Conservation (phyloP, 2,329 filamentous ascomycete species). For the Cryphonectria japonica region DNA sequence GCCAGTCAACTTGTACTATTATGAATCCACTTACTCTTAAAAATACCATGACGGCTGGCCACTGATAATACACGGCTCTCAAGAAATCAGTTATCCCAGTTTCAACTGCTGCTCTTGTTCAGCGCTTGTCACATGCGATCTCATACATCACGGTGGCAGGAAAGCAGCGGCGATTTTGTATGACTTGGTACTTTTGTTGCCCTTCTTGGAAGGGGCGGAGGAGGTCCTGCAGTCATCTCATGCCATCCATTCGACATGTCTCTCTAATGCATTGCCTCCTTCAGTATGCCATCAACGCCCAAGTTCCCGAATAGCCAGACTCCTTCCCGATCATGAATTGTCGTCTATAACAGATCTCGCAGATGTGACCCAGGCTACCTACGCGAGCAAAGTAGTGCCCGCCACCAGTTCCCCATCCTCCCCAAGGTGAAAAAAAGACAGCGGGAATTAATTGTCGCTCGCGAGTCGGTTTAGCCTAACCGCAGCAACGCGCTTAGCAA, state of each 20-base stretch:
- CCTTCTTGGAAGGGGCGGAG: no score
- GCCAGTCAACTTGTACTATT: neutral
- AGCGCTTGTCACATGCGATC: neutral
- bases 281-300: conserved; percentile 14
- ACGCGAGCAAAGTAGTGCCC: neutral
- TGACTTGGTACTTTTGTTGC: neutral
- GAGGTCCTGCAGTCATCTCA: neutral
- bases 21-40: neutral
- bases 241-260: neutral
- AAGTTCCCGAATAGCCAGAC: neutral
- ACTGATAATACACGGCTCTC: neutral
- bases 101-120: neutral
- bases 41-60: neutral
- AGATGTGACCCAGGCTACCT: neutral
- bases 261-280: neutral
- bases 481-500: conserved; percentile 70
- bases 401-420: neutral
- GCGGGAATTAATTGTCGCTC: neutral
- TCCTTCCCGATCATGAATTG: neutral
- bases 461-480: conserved; percentile 60
- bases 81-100: neutral
- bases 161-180: neutral
- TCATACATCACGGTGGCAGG: neutral
- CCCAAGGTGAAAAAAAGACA: conserved; percentile 5
- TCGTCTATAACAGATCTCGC: neutral